Evolutionary conservation across 768 basidiomycete genomes (phyloP).

Genomic region (Pisolithus microcarpus): DNA sequence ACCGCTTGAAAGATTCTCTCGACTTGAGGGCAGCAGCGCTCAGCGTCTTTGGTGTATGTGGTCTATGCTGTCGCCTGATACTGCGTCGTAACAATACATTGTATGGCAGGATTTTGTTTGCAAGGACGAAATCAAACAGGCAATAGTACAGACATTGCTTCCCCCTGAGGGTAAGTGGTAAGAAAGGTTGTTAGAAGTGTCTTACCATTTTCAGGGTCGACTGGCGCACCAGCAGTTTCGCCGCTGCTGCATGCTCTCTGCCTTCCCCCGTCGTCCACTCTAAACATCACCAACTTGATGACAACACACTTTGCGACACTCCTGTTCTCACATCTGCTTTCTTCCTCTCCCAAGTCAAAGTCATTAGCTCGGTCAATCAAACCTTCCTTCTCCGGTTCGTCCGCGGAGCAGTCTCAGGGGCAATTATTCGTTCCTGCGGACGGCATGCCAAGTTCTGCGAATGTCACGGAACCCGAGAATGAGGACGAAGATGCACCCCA

Average conservation of each 20-base stretch:
- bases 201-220: slow-evolving; percentile 13
- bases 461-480: slow-evolving; percentile 36
- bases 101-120: slow-evolving; percentile 61
- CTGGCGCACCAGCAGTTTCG: slow-evolving; percentile 44
- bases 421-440: slow-evolving; percentile 78
- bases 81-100: background rate
- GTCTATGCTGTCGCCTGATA: background rate
- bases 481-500: slow-evolving; percentile 65
- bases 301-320: slow-evolving; percentile 70
- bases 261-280: slow-evolving; percentile 51
- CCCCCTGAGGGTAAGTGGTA: slow-evolving; percentile 41
- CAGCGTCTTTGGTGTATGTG: slow-evolving; percentile 71
- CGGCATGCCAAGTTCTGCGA: slow-evolving; percentile 33
- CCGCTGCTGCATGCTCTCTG: slow-evolving; percentile 67
- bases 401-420: slow-evolving; percentile 28
- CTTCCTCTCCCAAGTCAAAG: slow-evolving; percentile 60
- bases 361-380: slow-evolving; percentile 55
- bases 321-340: slow-evolving; percentile 74
- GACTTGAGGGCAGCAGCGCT: slow-evolving; percentile 74
- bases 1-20: slow-evolving; percentile 56
- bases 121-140: slow-evolving; percentile 62
- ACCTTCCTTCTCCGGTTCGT: slow-evolving; percentile 35
- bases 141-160: slow-evolving; percentile 67
- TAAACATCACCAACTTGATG: slow-evolving; percentile 49
- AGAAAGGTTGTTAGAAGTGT: background rate